Evolutionary conservation across 306 rosid genomes (phyloP), one percentile per base, ranked within the genome.

Genomic region (Benincasa hispida): DNA sequence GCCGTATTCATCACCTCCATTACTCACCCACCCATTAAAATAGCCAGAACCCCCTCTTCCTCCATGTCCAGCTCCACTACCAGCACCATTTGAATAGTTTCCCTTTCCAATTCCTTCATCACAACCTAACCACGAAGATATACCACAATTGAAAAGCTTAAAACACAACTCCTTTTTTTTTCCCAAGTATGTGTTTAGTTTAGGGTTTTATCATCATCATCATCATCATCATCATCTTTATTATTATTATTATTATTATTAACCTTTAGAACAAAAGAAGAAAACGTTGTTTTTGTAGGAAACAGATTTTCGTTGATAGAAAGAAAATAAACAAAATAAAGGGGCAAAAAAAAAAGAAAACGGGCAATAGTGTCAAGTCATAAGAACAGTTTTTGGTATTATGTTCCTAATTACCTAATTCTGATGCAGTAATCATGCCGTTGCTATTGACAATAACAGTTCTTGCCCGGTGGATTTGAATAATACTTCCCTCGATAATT

Each of bases 1-100:
- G 72, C 98, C 98, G 77, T 94, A 94, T 58, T 87, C 87, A 82
- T 83, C 84, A 74, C 98, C 98, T 41, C 98, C 98, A 76, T 70
- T 76, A 85, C 94, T 86, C 81, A 81, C 78, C 86, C 85, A 84
- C 81, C 98, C 97, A 24, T 89, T 84, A 87, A 85, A 91, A 86
- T 85, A 90, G 58, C 98, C 98, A 70, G 97, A 90, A 22, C 98
- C 98, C 67, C 98, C 98, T 87, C 87, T 85, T 83, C 98, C 98
- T 74, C 98, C 98, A 87, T 94, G 96, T 66, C 98, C 98, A 80
- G 97, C 98, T 73, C 98, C 98, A 77, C 98, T 95, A 54, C 97
- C 97, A 86, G 98, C 93, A 83, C 98, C 98, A 84, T 92, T 90
- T 79, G 93, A 85, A 86, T 87, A 94, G 87, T 89, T 94, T 61